Evolutionary conservation across 345 rosid species (phyloP), one percentile per base, ranked within the genome.

Genomic region (Salix udensis): DNA sequence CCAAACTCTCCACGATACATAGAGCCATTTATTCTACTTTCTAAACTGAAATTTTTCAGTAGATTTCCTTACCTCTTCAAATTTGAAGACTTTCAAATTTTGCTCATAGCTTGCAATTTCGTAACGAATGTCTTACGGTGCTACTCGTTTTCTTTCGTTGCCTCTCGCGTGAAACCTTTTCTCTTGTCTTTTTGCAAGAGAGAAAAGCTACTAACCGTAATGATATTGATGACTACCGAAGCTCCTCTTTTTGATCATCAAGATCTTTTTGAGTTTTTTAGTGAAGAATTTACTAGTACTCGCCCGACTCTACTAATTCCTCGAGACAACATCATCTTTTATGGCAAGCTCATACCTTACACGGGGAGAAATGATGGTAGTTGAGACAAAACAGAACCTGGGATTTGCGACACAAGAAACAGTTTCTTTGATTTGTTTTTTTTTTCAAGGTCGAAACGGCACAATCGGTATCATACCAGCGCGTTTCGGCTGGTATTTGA

Each of bases 51-150:
- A 66, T 86, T 78, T 78, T 58, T 73, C 26, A 67, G 89, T 85
- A 10, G 86, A 86, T 77, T 83, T 78, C 70, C 79, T 79, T 21
- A 88, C 62, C 71, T 86, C 83, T 55, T 82, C 68, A 19, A 80
- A 58, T 58, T 23, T 52, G 65, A 79, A 85, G 42, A 82, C 81
- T 74, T 77, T 83, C 66, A 79, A 75, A 21, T 68, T 77, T 48
- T 77, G 81, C 73, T 85, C 88, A 24, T 76, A 71, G 78, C 86
- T 86, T 34, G 87, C 89, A 42, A 88, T 86, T 74, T 86, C 84
- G 80, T 62, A 66, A 21, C 77, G 77, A 40, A 85, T 81, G 76
- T 86, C 84, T 9, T 72, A 78, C 0, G 75, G 81, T 24, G 75
- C 67, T 39, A 44, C 77, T 71, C 44, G 28, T 65, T 82, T 84